Percentiles rank a stretch among this genome's conserved stretches.
phyloP scores from a whole-genome alignment of 176 grass and related monocot species.

The Juncus inflexus region DNA sequence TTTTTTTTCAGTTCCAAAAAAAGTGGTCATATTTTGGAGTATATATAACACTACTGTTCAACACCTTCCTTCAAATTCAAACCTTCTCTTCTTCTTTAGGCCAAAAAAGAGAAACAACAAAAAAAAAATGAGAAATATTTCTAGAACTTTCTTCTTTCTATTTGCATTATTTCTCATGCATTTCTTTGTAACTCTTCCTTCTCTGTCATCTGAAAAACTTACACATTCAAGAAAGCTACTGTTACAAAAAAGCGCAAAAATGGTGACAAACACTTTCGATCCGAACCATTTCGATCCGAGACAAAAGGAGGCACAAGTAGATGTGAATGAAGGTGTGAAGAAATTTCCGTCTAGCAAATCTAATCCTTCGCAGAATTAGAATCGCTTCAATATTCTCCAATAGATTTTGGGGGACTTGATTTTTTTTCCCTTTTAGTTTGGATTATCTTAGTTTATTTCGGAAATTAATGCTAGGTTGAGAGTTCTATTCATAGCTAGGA shows the following conservation, averaged over 20 bases:
- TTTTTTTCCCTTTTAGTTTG: not conserved
- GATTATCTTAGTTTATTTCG: no score
- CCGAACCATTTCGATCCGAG: not conserved
- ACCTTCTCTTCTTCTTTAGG: not conserved
- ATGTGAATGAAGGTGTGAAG: slow-evolving; percentile 21
- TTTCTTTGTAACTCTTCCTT: slow-evolving; percentile 10
- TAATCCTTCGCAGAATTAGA: slow-evolving; percentile 27
- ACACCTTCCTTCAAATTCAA: slow-evolving; percentile 15
- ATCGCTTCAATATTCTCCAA: not conserved
- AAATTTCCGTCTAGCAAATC: slow-evolving; percentile 3
- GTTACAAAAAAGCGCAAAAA: not conserved
- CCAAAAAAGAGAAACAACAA: no score
- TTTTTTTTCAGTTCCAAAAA: no score
- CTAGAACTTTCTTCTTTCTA: slow-evolving; percentile 2
- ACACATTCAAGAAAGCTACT: slow-evolving; percentile 20
- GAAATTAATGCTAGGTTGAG: no score
- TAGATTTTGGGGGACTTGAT: slow-evolving; percentile 1
- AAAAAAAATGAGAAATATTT: slow-evolving; percentile 17
- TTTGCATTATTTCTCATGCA: slow-evolving; percentile 11
- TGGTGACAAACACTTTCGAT: slow-evolving; percentile 11
- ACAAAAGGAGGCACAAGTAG: slow-evolving; percentile 2
- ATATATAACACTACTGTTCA: not conserved
- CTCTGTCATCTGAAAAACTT: slow-evolving; percentile 9
- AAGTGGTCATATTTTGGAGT: not conserved
- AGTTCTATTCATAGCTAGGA: no score